phyloP scores from a whole-genome alignment of 208 protist species.

The Leishmania aethiopica region DNA sequence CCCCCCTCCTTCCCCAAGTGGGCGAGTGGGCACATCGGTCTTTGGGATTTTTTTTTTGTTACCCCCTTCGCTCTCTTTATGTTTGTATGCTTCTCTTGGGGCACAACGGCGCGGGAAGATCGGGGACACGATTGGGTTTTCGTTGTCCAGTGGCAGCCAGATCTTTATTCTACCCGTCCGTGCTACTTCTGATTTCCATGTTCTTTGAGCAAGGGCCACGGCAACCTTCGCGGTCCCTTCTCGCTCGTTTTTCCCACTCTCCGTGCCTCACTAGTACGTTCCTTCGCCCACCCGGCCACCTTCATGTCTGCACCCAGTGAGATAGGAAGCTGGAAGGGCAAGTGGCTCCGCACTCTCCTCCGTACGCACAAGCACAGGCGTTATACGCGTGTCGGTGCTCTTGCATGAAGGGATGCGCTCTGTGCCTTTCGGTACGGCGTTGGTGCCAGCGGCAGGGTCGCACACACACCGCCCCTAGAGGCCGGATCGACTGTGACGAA shows the following conservation, averaged over 20 bases:
- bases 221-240: neutral
- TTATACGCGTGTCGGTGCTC: neutral
- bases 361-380: neutral
- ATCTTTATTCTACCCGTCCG: neutral
- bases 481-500: neutral
- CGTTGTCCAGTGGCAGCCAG: neutral
- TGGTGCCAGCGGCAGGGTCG: neutral
- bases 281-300: neutral
- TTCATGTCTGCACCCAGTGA: neutral
- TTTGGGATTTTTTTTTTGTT: neutral
- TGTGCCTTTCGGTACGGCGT: neutral
- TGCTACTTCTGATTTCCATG: neutral
- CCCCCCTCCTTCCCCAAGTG: too few relatives aligned
- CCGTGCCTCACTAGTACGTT: neutral
- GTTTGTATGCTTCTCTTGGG: neutral
- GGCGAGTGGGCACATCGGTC: neutral
- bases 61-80: neutral
- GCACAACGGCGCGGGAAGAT: neutral
- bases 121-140: neutral
- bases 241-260: neutral
- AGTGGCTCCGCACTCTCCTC: neutral
- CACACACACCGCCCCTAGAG: neutral
- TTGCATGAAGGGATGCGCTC: neutral
- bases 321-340: neutral
- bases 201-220: neutral